These are phyloP conservation scores for Candida xiaguanensis DNA, from an alignment of 805 yeast species.

Conservation along the genomic window DNA sequence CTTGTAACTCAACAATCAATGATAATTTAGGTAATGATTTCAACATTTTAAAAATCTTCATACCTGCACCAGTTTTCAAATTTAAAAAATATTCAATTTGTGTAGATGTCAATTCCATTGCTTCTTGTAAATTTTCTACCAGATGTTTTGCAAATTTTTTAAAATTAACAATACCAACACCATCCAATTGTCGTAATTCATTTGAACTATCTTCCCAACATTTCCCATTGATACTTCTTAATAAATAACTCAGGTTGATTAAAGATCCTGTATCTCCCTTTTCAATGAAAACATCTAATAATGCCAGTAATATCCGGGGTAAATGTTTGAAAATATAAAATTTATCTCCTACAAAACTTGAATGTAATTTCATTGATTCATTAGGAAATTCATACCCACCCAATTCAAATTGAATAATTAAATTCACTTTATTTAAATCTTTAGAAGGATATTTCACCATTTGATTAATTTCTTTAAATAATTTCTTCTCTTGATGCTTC, in stretches of 20 bases:
- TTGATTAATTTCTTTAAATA: slow-evolving; percentile 41
- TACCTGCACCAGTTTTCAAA: slow-evolving; percentile 38
- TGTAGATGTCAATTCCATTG: slow-evolving; percentile 21
- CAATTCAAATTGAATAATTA: slow-evolving; percentile 47
- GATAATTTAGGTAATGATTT: slow-evolving; percentile 33
- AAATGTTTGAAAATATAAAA: slow-evolving; percentile 38
- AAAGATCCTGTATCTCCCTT: slow-evolving; percentile 42
- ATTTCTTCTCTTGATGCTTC: slow-evolving; percentile 41
- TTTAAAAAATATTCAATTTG: slow-evolving; percentile 42
- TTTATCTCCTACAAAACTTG: slow-evolving; percentile 43
- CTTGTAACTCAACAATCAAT: not conserved
- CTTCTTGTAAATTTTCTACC: slow-evolving; percentile 28
- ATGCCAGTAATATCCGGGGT: slow-evolving; percentile 40
- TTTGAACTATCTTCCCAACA: slow-evolving; percentile 50
- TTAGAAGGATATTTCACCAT: slow-evolving; percentile 33
- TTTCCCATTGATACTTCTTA: slow-evolving; percentile 38
- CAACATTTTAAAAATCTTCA: slow-evolving; percentile 31
- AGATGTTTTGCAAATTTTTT: slow-evolving; percentile 34
- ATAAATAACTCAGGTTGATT: slow-evolving; percentile 31
- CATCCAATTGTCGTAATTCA: slow-evolving; percentile 46
- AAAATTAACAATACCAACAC: slow-evolving; percentile 41
- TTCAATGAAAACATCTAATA: slow-evolving; percentile 40
- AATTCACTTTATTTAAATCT: slow-evolving; percentile 36
- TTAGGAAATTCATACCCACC: slow-evolving; percentile 49
- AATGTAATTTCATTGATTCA: slow-evolving; percentile 36